These are phyloP conservation scores for Phyllostachys edulis DNA, from an alignment of 176 grass and related monocot species.

Conservation along the genomic window DNA sequence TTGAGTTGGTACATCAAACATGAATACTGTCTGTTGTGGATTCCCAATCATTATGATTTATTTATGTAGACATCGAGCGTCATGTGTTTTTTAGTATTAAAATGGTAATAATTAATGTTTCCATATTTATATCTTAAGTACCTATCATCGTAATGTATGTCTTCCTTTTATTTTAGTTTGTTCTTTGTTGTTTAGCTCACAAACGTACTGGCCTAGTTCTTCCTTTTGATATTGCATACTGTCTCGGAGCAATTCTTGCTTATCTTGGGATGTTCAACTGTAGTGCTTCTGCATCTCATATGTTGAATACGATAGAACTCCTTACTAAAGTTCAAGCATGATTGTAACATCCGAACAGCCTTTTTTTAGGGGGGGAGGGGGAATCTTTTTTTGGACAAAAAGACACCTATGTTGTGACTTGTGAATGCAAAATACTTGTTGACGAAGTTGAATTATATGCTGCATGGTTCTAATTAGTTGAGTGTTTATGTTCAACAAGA, in stretches of 20 bases:
- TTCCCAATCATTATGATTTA: not conserved
- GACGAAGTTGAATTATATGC: not conserved
- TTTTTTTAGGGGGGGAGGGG: not conserved
- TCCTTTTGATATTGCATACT: not conserved
- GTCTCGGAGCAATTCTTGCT: not conserved
- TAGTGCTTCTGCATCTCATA: not conserved
- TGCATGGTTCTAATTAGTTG: conserved; percentile 7
- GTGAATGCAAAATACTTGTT: not conserved
- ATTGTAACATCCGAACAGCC: not conserved
- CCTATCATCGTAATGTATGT: not conserved
- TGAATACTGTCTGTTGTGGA: not conserved
- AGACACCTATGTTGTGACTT: not conserved
- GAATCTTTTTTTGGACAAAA: not conserved
- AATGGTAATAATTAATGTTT: not conserved
- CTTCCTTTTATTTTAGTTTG: not conserved
- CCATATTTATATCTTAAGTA: not conserved
- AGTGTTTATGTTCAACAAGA: not conserved
- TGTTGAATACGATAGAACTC: not conserved
- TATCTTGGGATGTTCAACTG: not conserved
- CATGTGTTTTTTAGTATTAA: not conserved
- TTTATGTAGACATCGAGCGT: not conserved
- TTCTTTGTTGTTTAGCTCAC: not conserved
- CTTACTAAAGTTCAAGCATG: not conserved
- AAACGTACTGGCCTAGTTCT: not conserved
- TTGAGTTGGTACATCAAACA: not conserved